phyloP scores from a whole-genome alignment of 352 stramenopile species.

The Phytopythium vexans region DNA sequence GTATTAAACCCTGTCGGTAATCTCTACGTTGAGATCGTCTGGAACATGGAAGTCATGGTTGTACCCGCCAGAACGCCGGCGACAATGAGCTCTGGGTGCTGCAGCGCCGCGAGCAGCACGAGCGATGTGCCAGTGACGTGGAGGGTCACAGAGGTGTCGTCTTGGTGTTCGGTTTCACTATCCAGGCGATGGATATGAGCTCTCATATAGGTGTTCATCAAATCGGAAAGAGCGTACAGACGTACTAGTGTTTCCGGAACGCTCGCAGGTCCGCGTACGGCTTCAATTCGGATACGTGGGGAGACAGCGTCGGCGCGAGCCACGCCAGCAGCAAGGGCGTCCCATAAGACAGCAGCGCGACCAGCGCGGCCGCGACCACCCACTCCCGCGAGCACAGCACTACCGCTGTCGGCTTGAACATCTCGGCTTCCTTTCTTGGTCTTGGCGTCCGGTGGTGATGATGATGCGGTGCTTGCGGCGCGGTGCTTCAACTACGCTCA shows the following conservation, averaged over 20 bases:
- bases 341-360: constrained; percentile 24
- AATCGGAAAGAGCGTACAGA: not conserved
- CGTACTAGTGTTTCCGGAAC: constrained; percentile 52
- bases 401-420: not conserved
- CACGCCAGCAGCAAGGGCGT: constrained; percentile 16
- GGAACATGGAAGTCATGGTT: not conserved
- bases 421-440: not conserved
- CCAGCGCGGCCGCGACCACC: constrained; percentile 19
- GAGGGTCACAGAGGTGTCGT: constrained; percentile 38
- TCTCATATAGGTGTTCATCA: not conserved
- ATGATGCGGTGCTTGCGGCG: too few species aligned
- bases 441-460: too few species aligned
- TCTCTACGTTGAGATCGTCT: too few species aligned
- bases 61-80: constrained; percentile 21
- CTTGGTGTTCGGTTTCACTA: constrained; percentile 30
- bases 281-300: constrained; percentile 28
- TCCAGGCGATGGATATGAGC: not conserved
- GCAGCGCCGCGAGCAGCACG: constrained; percentile 26
- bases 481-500: too few species aligned
- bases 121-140: constrained; percentile 42
- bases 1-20: not conserved
- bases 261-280: constrained; percentile 31
- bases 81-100: constrained; percentile 33
- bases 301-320: constrained; percentile 5
- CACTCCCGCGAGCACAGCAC: constrained; percentile 12